Evolutionary conservation across 441 rosid species (phyloP), one percentile per base, ranked within the genome.

Genomic region (Gossypium laxum): DNA sequence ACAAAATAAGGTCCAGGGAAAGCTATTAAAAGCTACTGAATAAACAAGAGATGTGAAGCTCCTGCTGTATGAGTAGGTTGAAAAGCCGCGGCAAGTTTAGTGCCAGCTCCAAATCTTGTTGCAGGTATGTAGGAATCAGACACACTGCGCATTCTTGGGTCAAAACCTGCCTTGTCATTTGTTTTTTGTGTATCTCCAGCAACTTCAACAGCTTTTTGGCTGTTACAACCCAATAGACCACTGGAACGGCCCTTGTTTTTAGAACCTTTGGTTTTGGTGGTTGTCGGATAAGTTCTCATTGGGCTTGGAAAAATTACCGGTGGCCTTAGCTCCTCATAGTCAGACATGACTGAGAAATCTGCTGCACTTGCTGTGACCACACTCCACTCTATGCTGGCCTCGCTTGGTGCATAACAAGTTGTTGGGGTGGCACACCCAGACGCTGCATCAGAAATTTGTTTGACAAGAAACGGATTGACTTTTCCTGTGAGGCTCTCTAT

Each of bases 341-440:
- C 97, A 1, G 95, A 88, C 71, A 84, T 73, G 12, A 72, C 85
- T 10, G 96, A 86, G 80, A 73, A 77, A 71, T 91, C 98, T 0
- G 89, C 93, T 1, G 86, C 93, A 45, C 97, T 89, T 32, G 88
- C 96, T 0, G 98, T 93, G 62, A 87, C 90, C 1, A 91, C 92
- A 50, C 98, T 93, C 98, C 97, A 91, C 11, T 88, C 89, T 47
- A 93, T 84, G 79, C 96, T 89, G 45, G 85, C 97, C 76, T 93
- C 97, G 8, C 98, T 93, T 4, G 97, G 96, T 12, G 91, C 87
- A 69, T 88, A 91, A 77, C 87, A 68, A 71, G 83, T 78, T 60
- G 86, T 76, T 21, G 92, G 91, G 56, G 81, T 81, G 17, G 57
- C 72, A 73, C 79, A 86, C 11, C 76, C 88, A 0, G 92, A 87